phyloP scores from a whole-genome alignment of 1,139 yeast species.

The Scheffersomyces illinoinensis region DNA sequence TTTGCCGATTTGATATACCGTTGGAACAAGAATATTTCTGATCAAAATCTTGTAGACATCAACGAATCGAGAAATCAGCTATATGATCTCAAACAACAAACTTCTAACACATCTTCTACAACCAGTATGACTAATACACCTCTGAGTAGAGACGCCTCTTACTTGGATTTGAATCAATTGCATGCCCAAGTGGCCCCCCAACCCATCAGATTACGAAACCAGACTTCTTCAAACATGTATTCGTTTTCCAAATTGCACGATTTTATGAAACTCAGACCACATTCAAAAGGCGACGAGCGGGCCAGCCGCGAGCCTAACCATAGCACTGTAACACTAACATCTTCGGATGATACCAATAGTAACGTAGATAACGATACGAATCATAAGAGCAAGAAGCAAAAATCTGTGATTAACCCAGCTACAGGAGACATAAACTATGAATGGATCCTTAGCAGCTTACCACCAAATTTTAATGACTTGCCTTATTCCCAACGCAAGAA shows the following conservation, averaged over 20 bases:
- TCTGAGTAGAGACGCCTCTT: constrained; percentile 35
- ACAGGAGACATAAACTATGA: constrained; percentile 39
- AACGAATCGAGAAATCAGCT: constrained; percentile 4
- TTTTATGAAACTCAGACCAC: constrained; percentile 27
- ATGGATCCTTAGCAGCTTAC: constrained; percentile 45
- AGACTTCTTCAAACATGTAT: constrained; percentile 12
- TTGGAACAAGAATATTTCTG: constrained; percentile 32
- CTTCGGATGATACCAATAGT: constrained; percentile 4
- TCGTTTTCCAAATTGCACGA: constrained; percentile 29
- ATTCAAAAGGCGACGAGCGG: constrained; percentile 8
- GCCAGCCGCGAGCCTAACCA: background rate
- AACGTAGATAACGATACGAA: constrained; percentile 4
- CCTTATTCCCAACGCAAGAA: constrained; percentile 72
- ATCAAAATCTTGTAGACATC: constrained; percentile 11
- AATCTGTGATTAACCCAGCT: constrained; percentile 21
- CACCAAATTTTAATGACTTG: constrained; percentile 59
- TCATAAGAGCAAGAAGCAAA: constrained; percentile 23
- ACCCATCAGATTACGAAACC: constrained; percentile 27
- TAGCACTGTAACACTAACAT: constrained; percentile 8
- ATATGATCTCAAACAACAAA: constrained; percentile 5
- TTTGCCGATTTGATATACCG: constrained; percentile 44
- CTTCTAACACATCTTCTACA: constrained; percentile 3
- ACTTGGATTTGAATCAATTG: constrained; percentile 42
- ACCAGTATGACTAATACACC: constrained; percentile 25
- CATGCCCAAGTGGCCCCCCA: constrained; percentile 53